These are phyloP conservation scores for Bathelium albidoporum DNA, from an alignment of 495 filamentous ascomycete genomes.

Conservation along the genomic window DNA sequence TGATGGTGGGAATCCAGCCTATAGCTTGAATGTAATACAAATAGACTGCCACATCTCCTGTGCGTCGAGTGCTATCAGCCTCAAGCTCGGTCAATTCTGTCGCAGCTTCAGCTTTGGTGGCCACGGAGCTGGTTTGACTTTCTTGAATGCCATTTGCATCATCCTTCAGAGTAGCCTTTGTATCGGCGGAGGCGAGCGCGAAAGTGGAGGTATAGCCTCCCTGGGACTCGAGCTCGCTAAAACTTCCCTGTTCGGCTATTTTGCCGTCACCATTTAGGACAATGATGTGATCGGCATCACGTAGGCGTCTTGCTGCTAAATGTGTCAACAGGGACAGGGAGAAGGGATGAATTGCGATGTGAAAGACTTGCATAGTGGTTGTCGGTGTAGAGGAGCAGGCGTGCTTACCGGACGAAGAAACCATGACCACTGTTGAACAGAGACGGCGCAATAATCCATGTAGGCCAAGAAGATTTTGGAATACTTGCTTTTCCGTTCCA, in stretches of 20 bases:
- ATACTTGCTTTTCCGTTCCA: conserved; percentile 8
- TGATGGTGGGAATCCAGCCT: conserved; percentile 20
- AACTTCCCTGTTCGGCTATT: conserved; percentile 37
- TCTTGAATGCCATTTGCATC: background rate
- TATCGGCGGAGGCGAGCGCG: conserved; percentile 16
- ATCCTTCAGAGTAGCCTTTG: background rate
- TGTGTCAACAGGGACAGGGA: conserved; percentile 8
- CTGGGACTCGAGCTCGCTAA: conserved; percentile 24
- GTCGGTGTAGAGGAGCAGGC: background rate
- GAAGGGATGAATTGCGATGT: conserved; percentile 14
- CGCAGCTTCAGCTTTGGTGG: background rate
- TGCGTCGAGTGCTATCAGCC: conserved; percentile 19
- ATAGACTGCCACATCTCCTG: conserved; percentile 24
- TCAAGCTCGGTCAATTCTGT: background rate
- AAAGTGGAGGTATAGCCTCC: conserved; percentile 26
- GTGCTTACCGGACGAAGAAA: conserved; percentile 36
- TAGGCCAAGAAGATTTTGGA: conserved; percentile 38
- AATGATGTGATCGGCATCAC: conserved; percentile 38
- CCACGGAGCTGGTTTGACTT: background rate
- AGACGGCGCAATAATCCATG: conserved; percentile 43
- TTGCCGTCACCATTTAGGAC: conserved; percentile 32
- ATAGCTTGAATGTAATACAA: conserved; percentile 20
- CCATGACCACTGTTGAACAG: conserved; percentile 42
- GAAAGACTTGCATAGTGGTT: conserved; percentile 19
- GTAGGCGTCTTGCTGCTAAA: conserved; percentile 29